A percentile compares a stretch with the other conserved stretches of the same genome.
Evolutionary conservation across 2,329 filamentous ascomycete genomes (phyloP).

Genomic region (Aspergillus sp.): DNA sequence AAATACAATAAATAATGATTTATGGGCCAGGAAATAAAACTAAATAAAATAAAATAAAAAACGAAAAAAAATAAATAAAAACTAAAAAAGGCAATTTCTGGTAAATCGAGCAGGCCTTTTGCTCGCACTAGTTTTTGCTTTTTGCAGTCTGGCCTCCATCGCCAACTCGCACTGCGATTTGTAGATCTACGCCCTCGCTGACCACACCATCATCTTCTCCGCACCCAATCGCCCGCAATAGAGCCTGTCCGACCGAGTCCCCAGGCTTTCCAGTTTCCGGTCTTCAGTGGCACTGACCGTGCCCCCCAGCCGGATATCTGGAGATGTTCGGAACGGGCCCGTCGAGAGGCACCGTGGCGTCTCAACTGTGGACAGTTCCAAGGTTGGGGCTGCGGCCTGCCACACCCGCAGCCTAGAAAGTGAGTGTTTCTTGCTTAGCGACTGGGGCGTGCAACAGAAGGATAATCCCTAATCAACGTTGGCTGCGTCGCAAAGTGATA

Average conservation of each 20-base stretch:
- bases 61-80: background rate
- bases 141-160: conserved; percentile 1
- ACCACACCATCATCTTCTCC: background rate
- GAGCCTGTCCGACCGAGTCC: background rate
- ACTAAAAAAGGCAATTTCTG: background rate
- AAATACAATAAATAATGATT: background rate
- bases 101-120: background rate
- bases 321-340: conserved; percentile 9
- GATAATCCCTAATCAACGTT: background rate
- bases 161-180: conserved; percentile 14
- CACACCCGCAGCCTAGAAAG: conserved; percentile 1
- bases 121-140: conserved; percentile 5
- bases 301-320: conserved; percentile 1
- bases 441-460: background rate
- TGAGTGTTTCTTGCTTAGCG: background rate
- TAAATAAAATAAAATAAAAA: background rate
- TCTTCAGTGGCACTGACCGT: conserved; percentile 7
- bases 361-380: conserved; percentile 10
- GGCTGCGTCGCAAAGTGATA: background rate
- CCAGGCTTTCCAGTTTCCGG: background rate
- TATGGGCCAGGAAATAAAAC: background rate
- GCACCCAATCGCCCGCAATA: background rate
- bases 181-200: conserved; percentile 14
- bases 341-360: conserved; percentile 11
- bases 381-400: background rate